A percentile compares a stretch with the other conserved stretches of the same genome.
Evolutionary conservation across 805 yeast species (phyloP).

Genomic region (Myxozyma neotropica): DNA sequence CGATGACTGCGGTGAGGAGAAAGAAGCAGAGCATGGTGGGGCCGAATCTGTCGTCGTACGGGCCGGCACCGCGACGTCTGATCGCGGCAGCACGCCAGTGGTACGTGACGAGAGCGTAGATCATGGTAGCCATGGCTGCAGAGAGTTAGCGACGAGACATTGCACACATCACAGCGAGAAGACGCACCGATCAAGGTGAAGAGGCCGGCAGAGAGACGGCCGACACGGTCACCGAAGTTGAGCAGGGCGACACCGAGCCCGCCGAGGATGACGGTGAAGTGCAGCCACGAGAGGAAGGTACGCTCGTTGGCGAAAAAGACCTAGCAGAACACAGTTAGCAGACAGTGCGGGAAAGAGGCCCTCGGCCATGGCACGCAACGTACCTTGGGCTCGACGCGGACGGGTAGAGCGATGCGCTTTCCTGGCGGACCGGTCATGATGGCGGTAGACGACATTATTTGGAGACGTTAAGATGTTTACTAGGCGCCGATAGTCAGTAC

Average conservation of each 20-base stretch:
- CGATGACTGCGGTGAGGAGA: slow-evolving; percentile 86
- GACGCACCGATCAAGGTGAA: slow-evolving; percentile 70
- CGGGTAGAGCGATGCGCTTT: slow-evolving; percentile 96
- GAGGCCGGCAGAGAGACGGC: slow-evolving; percentile 88
- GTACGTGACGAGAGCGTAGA: slow-evolving; percentile 90
- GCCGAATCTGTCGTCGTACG: slow-evolving; percentile 98
- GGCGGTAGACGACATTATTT: slow-evolving; percentile 67
- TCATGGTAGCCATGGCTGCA: slow-evolving; percentile 93
- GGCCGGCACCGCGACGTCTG: slow-evolving; percentile 96
- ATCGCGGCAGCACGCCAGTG: slow-evolving; percentile 99
- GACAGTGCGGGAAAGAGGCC: neutral
- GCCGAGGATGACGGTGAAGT: slow-evolving; percentile 97
- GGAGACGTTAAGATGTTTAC: too few species aligned
- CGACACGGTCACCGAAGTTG: slow-evolving; percentile 93
- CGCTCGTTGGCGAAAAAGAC: slow-evolving; percentile 99
- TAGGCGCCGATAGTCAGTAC: too few species aligned
- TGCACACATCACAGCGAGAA: neutral
- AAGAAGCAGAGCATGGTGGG: slow-evolving; percentile 97
- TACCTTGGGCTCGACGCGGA: slow-evolving; percentile 92
- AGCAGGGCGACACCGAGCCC: slow-evolving; percentile 94
- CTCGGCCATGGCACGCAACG: neutral
- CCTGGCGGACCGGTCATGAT: slow-evolving; percentile 73
- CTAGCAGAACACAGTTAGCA: slow-evolving; percentile 7
- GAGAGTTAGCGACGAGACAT: neutral
- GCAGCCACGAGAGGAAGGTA: slow-evolving; percentile 96